phyloP scores from a whole-genome alignment of 768 basidiomycete genomes.

The Floccularia luteovirens region DNA sequence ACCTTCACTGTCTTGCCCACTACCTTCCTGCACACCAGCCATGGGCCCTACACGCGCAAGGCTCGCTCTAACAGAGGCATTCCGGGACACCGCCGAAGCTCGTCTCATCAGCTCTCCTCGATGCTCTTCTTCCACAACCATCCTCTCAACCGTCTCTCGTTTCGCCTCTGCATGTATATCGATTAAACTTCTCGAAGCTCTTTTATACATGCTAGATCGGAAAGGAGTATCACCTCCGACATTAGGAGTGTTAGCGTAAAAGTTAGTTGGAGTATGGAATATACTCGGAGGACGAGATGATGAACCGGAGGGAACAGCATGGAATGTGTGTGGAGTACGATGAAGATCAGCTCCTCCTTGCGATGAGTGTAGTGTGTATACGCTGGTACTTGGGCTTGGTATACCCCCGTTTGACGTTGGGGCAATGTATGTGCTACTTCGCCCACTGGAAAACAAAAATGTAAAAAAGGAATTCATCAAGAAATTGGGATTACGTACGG shows the following conservation, averaged over 20 bases:
- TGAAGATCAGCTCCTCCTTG: not conserved
- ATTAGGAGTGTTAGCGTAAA: not conserved
- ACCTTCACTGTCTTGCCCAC: not conserved
- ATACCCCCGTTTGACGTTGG: too few relatives aligned
- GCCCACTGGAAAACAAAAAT: too few relatives aligned
- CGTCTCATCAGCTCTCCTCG: conserved; percentile 14
- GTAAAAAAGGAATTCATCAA: too few relatives aligned
- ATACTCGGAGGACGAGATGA: not conserved
- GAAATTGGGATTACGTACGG: too few relatives aligned
- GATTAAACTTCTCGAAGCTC: conserved; percentile 58
- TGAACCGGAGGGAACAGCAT: not conserved
- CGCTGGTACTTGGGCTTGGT: not conserved
- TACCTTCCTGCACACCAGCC: not conserved
- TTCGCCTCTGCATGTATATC: conserved; percentile 34
- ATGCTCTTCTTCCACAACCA: conserved; percentile 19
- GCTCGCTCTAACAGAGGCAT: not conserved
- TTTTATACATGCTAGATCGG: conserved; percentile 49
- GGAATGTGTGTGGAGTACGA: not conserved
- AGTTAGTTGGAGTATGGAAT: not conserved
- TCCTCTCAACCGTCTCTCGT: conserved; percentile 21
- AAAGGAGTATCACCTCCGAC: conserved; percentile 6
- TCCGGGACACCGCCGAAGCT: conserved; percentile 1
- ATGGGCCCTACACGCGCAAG: not conserved
- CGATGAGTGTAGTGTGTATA: not conserved
- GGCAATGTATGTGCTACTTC: too few relatives aligned